Base-by-base conservation (phyloP, 2,329 filamentous ascomycete species). In the Alternaria sp. region DNA sequence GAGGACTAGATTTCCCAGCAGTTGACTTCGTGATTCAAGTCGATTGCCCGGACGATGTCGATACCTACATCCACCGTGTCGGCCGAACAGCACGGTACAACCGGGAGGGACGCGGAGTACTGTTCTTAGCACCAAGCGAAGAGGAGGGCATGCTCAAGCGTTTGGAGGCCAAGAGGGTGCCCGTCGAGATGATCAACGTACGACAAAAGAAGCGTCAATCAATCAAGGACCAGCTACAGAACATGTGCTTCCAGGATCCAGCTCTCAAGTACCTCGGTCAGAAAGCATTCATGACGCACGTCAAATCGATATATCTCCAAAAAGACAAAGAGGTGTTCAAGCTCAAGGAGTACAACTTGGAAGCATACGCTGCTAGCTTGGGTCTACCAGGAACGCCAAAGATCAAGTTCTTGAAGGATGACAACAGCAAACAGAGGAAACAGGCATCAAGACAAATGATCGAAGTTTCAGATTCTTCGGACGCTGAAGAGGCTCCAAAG, bases 11-110 rank as follows among this genome's bases (percentile, higher is more conserved):
- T 78, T 98, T 99, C 75, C 95, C 95, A 0, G 90, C 93, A 3
- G 95, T 99, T 0, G 95, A 99, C 77, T 99, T 95, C 91, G 95
- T 99, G 5, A 93, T 99, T n/a, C 95, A 99, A 76, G 86, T 92
- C n/a, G 95, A 99, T 77, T 96, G 92, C 67, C 95, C 95, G 0
- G 95, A 99, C 78, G 94, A 99, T 77, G 91, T 92, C 4, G 95
- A 98, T 73, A 99, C 95, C 0, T 99, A 99, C 73, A 98, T 99
- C 68, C 95, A 99, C 80, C 89, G 95, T 60, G 94, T 97, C 5
- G 95, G 95, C 2, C 88, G 95, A 30, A 98, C 95, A 18, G 95
- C 95, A n/a, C 88, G 94, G 22, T 98, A 96, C 77, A 90, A 97
- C 72, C 90, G 91, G 65, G 88, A 92, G 54, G 95, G 95, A 7